Conservation (phyloP, 306 rosid genomes). For the Pachyrhizus erosus region DNA sequence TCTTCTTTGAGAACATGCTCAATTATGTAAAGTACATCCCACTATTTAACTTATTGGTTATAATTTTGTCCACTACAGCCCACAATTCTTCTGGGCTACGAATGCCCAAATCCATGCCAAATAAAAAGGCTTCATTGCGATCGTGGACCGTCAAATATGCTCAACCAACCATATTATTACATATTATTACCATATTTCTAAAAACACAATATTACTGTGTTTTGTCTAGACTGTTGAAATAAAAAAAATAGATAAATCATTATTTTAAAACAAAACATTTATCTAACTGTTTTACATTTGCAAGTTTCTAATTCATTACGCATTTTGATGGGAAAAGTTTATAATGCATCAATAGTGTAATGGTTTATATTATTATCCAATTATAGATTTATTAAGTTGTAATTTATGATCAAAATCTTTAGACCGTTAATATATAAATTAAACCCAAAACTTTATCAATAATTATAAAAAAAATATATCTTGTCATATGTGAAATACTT, state of each 20-base stretch:
- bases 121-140: background rate
- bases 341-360: background rate
- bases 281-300: background rate
- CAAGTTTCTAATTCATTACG: background rate
- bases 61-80: background rate
- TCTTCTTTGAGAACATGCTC: no score
- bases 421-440: background rate
- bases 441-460: background rate
- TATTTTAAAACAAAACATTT: background rate
- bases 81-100: background rate
- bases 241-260: no score
- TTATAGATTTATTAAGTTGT: no score
- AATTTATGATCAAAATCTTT: no score
- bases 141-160: background rate
- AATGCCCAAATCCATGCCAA: background rate
- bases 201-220: no score
- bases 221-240: no score
- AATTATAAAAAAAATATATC: background rate
- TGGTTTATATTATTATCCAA: no score
- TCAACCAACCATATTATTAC: background rate
- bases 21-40: no score
- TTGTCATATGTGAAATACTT: constrained; percentile 24
- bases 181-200: no score
- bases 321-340: background rate
- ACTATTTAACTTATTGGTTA: no score